A percentile compares a stretch with the other conserved stretches of the same genome.
Evolutionary conservation across 148 eudicot genomes (phyloP).

Genomic region (Camellia lanceoleosa): DNA sequence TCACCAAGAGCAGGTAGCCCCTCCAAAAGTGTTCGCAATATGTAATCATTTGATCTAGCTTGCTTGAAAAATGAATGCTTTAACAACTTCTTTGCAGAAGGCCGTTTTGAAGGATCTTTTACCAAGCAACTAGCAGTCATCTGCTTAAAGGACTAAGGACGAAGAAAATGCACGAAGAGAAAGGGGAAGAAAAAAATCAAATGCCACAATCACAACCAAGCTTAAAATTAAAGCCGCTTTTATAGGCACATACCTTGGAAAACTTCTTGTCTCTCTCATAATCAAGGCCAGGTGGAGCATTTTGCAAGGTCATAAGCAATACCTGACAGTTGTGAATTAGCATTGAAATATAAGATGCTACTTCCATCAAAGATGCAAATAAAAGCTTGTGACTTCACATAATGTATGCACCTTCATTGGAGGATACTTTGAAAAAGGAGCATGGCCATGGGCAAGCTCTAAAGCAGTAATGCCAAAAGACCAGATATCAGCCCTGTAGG

Average conservation of each 20-base stretch:
- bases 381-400: background rate
- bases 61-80: constrained; percentile 89
- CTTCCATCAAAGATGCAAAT: background rate
- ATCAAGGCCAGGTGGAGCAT: constrained; percentile 95
- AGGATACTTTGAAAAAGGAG: constrained; percentile 80
- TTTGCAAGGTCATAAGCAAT: constrained; percentile 89
- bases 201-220: background rate
- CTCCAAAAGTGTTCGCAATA: constrained; percentile 62
- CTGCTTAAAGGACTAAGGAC: constrained; percentile 78
- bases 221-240: constrained; percentile 5
- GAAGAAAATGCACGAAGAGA: constrained; percentile 6
- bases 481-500: constrained; percentile 73
- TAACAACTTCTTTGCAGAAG: constrained; percentile 72
- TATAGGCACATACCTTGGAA: constrained; percentile 55
- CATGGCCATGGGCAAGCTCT: constrained; percentile 84
- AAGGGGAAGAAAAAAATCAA: constrained; percentile 2
- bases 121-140: constrained; percentile 98
- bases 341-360: background rate
- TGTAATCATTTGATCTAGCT: constrained; percentile 82
- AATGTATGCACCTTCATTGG: constrained; percentile 64
- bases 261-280: constrained; percentile 85
- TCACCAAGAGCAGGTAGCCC: constrained; percentile 86
- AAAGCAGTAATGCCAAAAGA: constrained; percentile 81
- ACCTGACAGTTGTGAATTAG: constrained; percentile 47
- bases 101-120: constrained; percentile 91